phyloP scores from a whole-genome alignment of 108 stramenopile species.

The Craspedostauros australis region DNA sequence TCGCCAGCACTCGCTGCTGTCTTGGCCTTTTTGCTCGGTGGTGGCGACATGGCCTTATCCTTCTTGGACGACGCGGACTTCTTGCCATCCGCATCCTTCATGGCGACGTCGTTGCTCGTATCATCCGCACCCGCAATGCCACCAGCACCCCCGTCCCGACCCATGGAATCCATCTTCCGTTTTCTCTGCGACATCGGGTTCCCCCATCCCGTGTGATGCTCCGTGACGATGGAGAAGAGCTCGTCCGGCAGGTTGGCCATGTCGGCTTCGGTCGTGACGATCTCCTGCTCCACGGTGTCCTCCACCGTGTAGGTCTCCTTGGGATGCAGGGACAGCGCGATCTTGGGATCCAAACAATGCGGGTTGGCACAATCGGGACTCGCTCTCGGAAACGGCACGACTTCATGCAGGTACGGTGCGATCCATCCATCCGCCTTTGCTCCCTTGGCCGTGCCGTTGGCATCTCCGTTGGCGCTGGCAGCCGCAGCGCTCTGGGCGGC shows the following conservation, averaged over 20 bases:
- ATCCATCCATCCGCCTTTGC: conserved; percentile 48
- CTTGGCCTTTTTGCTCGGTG: conserved; percentile 21
- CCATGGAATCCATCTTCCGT: conserved; percentile 15
- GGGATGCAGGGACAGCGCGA: conserved; percentile 38
- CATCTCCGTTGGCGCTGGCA: neutral
- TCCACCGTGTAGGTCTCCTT: conserved; percentile 19
- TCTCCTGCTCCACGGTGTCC: conserved; percentile 17
- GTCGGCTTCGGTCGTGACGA: conserved; percentile 9
- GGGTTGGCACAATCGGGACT: conserved; percentile 57
- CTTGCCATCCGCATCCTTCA: conserved; percentile 8
- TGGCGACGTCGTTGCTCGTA: conserved; percentile 13
- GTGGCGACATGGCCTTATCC: conserved; percentile 2
- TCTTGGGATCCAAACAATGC: conserved; percentile 39
- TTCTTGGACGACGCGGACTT: neutral
- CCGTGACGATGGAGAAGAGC: conserved; percentile 14
- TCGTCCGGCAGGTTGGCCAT: conserved; percentile 30
- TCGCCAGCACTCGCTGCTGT: neutral
- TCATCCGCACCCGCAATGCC: neutral
- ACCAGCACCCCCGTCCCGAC: conserved; percentile 2
- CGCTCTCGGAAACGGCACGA: conserved; percentile 54
- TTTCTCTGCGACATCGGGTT: conserved; percentile 9
- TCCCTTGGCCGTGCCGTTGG: neutral
- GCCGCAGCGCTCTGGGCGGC: conserved; percentile 4
- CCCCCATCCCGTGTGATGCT: conserved; percentile 18
- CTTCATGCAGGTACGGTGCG: conserved; percentile 65